phyloP scores from a whole-genome alignment of 2,329 filamentous ascomycete genomes.

The Didymella lethalis region DNA sequence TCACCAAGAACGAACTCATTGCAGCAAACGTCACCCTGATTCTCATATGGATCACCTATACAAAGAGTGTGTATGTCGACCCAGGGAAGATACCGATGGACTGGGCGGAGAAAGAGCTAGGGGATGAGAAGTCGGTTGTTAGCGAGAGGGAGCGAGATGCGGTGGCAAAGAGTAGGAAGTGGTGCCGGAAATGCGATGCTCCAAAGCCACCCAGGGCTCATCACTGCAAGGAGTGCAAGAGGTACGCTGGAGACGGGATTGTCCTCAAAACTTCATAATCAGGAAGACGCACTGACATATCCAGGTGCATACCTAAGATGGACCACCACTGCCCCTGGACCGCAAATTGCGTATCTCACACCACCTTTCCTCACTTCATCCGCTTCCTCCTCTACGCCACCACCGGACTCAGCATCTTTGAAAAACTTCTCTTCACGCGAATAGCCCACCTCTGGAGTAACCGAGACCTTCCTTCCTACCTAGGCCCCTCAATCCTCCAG shows the following conservation, averaged over 20 bases:
- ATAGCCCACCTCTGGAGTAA: conserved; percentile 68
- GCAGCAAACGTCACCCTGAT: conserved; percentile 72
- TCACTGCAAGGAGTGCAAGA: conserved; percentile 79
- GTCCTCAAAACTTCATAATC: neutral
- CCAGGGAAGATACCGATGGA: conserved; percentile 62
- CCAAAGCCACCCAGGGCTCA: conserved; percentile 80
- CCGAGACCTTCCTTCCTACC: conserved; percentile 72
- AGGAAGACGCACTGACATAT: neutral
- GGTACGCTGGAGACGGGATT: conserved; percentile 48
- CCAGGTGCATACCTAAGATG: conserved; percentile 78
- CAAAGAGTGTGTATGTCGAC: conserved; percentile 66
- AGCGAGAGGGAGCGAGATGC: conserved; percentile 15
- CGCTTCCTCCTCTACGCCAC: conserved; percentile 79
- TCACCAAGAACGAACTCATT: conserved; percentile 64
- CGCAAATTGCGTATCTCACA: conserved; percentile 80
- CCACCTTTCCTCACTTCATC: conserved; percentile 82
- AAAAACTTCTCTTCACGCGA: conserved; percentile 67
- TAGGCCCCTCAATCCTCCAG: conserved; percentile 69
- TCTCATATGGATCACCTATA: conserved; percentile 75
- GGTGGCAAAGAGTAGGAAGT: conserved; percentile 55
- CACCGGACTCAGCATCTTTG: conserved; percentile 67
- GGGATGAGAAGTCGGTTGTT: neutral
- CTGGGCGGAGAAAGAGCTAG: conserved; percentile 25
- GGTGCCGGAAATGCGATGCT: conserved; percentile 79
- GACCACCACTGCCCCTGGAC: conserved; percentile 91